Evolutionary conservation across 1,139 yeast species (phyloP).

Genomic region (Saccharomyces pastorianus): DNA sequence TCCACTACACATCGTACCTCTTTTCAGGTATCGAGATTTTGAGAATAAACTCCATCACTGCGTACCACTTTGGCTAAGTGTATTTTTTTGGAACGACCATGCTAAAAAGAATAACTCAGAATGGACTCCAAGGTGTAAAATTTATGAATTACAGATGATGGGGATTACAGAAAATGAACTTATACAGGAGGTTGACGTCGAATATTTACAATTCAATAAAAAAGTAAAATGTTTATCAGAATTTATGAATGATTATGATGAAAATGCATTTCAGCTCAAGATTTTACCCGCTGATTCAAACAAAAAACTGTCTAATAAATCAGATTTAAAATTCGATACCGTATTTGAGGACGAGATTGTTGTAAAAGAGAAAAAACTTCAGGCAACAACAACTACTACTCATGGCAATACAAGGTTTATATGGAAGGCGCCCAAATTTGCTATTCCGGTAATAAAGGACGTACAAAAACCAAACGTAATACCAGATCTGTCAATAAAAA

Average conservation of each 20-base stretch:
- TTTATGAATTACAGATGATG: slow-evolving; percentile 96
- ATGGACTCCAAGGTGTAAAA: slow-evolving; percentile 90
- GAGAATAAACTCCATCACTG: slow-evolving; percentile 58
- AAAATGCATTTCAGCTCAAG: slow-evolving; percentile 35
- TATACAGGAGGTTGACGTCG: slow-evolving; percentile 22
- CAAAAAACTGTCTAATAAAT: neutral
- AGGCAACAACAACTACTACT: slow-evolving; percentile 6
- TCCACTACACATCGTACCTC: slow-evolving; percentile 85
- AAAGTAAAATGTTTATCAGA: slow-evolving; percentile 35
- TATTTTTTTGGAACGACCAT: slow-evolving; percentile 75
- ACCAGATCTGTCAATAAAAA: slow-evolving; percentile 12
- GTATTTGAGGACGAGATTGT: neutral
- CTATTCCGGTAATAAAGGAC: slow-evolving; percentile 20
- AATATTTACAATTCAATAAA: slow-evolving; percentile 12
- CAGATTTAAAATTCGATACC: neutral
- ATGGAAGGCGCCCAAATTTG: slow-evolving; percentile 24
- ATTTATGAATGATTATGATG: slow-evolving; percentile 58
- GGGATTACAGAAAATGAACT: slow-evolving; percentile 90
- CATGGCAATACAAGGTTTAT: slow-evolving; percentile 3
- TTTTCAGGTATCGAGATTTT: slow-evolving; percentile 61
- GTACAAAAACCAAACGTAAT: slow-evolving; percentile 20
- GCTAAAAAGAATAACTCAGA: slow-evolving; percentile 36
- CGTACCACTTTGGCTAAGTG: slow-evolving; percentile 91
- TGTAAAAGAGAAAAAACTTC: neutral
- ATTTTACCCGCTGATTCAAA: neutral